Base-by-base conservation (phyloP, 768 basidiomycete genomes). In the Astraeus odoratus region DNA sequence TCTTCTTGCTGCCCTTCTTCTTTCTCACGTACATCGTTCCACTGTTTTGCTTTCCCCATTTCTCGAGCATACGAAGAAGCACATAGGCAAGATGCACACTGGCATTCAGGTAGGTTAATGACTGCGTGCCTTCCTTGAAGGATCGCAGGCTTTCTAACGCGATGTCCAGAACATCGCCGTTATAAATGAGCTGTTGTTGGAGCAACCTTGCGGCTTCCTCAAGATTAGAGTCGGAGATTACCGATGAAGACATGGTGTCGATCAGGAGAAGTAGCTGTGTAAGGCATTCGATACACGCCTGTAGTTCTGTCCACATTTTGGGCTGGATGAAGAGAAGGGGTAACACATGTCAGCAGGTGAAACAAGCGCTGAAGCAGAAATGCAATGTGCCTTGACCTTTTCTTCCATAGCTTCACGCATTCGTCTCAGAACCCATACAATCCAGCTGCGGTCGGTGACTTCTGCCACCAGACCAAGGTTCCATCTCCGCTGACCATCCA, bases 201-300 rank as follows among this genome's bases (percentile, higher is more conserved):
- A 98, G 72, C 16, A 84, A 69, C 44, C 80, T 80, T 39, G 93
- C 86, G 20, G 86, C 83, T 27, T 95, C 91, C 35, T 70, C 67
- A 51, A 91, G 72, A 52, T 56, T 49, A 19, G 62, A 37, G 49
- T 66, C 63, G 59, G 63, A 65, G 39, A 64, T 64, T 30, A 56
- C 55, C 42, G 75, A 68, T 37, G 73, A 69, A 25, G 82, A 75
- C 83, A 99, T 92, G 38, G 67, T 67, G 56, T 97, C 93, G 58
- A 98, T 83, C 56, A 95, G 78, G 37, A 90, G 76, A 24, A 98
- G 75, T 44, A 98, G 73, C 56, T 96, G 93, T 16, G 91, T 93
- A 53, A 98, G 77, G 61, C 91, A 95, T 57, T 95, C 89, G 57
- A 96, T 80, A 25, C 92, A 91, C 25, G 92, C 89, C 64, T 97